These are phyloP conservation scores for Candida lessepsii DNA, from an alignment of 805 yeast genomes.

Conservation along the genomic window DNA sequence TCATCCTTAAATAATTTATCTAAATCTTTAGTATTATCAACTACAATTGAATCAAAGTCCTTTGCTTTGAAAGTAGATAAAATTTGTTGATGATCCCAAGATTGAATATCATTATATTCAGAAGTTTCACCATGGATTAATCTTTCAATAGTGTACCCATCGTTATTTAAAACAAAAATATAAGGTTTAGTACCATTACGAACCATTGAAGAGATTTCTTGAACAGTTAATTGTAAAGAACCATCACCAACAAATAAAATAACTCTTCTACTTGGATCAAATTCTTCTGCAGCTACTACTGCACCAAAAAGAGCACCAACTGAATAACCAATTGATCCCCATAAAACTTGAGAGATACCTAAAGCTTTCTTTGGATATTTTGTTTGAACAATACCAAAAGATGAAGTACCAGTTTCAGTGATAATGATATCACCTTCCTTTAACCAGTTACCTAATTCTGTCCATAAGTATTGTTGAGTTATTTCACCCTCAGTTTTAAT, in stretches of 20 bases:
- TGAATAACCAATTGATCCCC: conserved; percentile 38
- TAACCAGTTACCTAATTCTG: conserved; percentile 26
- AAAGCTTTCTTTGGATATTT: conserved; percentile 28
- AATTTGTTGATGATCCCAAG: conserved; percentile 36
- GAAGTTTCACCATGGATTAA: conserved; percentile 39
- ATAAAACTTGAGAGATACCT: conserved; percentile 35
- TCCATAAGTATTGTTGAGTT: conserved; percentile 34
- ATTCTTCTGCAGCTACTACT: conserved; percentile 32
- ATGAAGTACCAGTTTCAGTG: conserved; percentile 38
- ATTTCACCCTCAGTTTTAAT: conserved; percentile 13
- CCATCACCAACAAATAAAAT: conserved; percentile 43
- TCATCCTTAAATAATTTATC: conserved; percentile 24
- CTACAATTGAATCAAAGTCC: conserved; percentile 26
- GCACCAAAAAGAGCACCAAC: conserved; percentile 38
- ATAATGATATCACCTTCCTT: conserved; percentile 31
- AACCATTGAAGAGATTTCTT: conserved; percentile 39
- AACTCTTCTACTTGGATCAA: conserved; percentile 33
- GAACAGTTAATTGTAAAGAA: conserved; percentile 42
- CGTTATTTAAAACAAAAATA: conserved; percentile 40
- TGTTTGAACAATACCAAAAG: conserved; percentile 35
- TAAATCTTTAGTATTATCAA: conserved; percentile 27
- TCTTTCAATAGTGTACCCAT: conserved; percentile 41
- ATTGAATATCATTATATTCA: conserved; percentile 37
- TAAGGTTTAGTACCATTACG: conserved; percentile 34
- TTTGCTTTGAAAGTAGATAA: conserved; percentile 33